A percentile compares a stretch with the other conserved stretches of the same genome.
Evolutionary conservation across 306 rosid species (phyloP).

Genomic region (Trichosanthes truncata): DNA sequence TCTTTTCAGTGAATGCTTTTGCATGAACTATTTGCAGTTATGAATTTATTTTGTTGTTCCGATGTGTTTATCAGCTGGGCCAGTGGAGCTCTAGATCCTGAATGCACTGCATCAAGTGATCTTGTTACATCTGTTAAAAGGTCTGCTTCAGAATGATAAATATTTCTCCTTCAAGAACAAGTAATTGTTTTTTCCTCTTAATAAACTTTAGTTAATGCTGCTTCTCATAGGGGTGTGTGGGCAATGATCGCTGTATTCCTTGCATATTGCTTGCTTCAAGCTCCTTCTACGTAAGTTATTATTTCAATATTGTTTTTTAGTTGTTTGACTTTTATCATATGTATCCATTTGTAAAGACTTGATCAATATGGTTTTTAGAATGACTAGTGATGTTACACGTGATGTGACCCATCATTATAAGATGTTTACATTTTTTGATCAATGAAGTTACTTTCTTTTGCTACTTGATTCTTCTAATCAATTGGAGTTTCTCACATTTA

Average conservation of each 20-base stretch:
- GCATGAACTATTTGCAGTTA: neutral
- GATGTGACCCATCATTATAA: neutral
- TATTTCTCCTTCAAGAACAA: neutral
- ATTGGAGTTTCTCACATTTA: neutral
- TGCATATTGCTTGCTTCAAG: slow-evolving; percentile 94
- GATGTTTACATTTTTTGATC: neutral
- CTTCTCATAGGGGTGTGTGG: slow-evolving; percentile 86
- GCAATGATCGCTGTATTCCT: slow-evolving; percentile 98
- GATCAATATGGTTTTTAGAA: neutral
- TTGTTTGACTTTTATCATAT: neutral
- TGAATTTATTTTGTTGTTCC: slow-evolving; percentile 10
- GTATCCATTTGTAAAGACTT: neutral
- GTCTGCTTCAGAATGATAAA: slow-evolving; percentile 23
- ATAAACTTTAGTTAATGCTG: neutral
- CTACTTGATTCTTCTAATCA: neutral
- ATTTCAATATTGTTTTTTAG: neutral
- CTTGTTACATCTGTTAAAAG: slow-evolving; percentile 89
- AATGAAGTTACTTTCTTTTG: neutral
- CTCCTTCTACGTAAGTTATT: slow-evolving; percentile 86
- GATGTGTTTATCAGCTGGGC: slow-evolving; percentile 58
- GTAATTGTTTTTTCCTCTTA: neutral
- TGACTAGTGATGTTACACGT: neutral
- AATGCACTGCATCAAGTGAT: slow-evolving; percentile 76
- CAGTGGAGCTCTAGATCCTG: slow-evolving; percentile 90
- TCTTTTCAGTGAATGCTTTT: neutral